phyloP scores from a whole-genome alignment of 1,284 basidiomycete genomes.

The Ganoderma multipileum region DNA sequence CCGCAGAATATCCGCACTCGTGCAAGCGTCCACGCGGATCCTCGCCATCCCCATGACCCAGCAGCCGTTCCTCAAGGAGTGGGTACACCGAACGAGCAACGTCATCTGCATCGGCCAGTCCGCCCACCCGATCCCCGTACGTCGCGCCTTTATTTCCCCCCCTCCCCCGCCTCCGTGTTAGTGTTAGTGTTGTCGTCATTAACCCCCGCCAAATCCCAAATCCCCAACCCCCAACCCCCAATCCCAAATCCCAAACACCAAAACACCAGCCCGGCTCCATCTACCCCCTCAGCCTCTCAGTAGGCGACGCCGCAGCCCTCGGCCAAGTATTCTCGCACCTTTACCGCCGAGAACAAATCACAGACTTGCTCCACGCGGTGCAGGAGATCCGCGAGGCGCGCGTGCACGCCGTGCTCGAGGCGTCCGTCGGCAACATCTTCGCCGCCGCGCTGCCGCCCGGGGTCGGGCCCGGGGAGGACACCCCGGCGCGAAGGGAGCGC shows the following conservation, averaged over 20 bases:
- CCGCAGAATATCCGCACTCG: slow-evolving; percentile 24
- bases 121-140: slow-evolving; percentile 58
- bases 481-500: slow-evolving; percentile 16
- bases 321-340: slow-evolving; percentile 65
- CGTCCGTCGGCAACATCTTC: slow-evolving; percentile 33
- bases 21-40: slow-evolving; percentile 13
- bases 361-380: slow-evolving; percentile 55
- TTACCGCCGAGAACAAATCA: slow-evolving; percentile 55
- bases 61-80: slow-evolving; percentile 35
- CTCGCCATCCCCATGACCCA: slow-evolving; percentile 26
- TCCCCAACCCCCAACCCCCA: too few species aligned
- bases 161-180: neutral
- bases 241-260: too few species aligned
- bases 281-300: slow-evolving; percentile 55
- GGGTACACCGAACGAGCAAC: slow-evolving; percentile 36
- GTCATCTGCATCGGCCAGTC: slow-evolving; percentile 44
- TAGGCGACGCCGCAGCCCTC: slow-evolving; percentile 65
- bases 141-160: slow-evolving; percentile 24
- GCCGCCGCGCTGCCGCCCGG: slow-evolving; percentile 32
- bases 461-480: slow-evolving; percentile 22
- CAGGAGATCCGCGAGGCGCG: slow-evolving; percentile 50
- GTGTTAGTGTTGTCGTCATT: too few species aligned
- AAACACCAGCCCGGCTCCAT: slow-evolving; percentile 54
- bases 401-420: slow-evolving; percentile 26
- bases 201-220: too few species aligned